Evolutionary conservation across 345 rosid species (phyloP).

Genomic region (Eucalyptus marginata): DNA sequence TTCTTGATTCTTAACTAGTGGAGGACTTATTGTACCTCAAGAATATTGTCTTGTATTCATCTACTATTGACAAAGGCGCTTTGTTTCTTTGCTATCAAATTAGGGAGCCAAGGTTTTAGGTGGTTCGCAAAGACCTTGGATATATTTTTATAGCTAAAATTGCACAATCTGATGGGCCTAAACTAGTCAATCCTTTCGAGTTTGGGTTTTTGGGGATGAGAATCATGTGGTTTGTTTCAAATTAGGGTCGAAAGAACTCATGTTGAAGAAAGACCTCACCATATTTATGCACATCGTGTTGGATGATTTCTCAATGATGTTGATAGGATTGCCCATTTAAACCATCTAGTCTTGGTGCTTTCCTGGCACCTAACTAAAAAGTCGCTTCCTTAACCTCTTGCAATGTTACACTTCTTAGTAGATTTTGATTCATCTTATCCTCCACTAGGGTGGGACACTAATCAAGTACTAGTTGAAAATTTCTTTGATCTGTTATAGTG

Average conservation of each 20-base stretch:
- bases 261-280: neutral
- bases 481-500: neutral
- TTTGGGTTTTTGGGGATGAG: neutral
- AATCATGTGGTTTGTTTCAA: neutral
- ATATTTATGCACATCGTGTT: neutral
- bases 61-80: neutral
- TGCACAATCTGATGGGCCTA: neutral
- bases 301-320: neutral
- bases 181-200: neutral
- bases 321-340: neutral
- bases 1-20: neutral
- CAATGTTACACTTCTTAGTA: neutral
- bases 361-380: no score
- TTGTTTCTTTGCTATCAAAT: neutral
- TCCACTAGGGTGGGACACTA: neutral
- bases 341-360: neutral
- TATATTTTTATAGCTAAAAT: neutral
- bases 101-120: neutral
- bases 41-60: neutral
- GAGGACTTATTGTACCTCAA: neutral
- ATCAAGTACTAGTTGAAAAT: neutral
- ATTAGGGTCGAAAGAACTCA: neutral
- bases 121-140: neutral
- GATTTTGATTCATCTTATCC: neutral
- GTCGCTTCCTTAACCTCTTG: neutral